Percentiles rank a stretch among this genome's conserved stretches.
Conservation (phyloP, 352 stramenopile genomes). For the Phytophthora nicotianae region DNA sequence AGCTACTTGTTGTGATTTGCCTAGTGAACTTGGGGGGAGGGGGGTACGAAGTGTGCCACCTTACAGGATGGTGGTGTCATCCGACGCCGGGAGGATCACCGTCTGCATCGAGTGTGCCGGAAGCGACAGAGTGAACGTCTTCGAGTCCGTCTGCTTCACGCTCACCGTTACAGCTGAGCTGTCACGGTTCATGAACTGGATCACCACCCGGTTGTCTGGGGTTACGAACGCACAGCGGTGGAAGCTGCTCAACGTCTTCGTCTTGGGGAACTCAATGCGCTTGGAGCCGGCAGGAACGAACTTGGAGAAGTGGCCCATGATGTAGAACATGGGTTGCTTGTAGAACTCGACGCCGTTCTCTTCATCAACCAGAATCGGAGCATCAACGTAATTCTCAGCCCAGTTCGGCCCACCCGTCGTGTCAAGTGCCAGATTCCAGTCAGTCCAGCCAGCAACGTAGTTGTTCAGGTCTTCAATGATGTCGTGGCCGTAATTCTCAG, state of each 20-base stretch:
- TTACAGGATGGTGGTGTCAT: conserved; percentile 19
- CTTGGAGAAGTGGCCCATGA: conserved; percentile 46
- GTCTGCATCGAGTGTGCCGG: conserved; percentile 28
- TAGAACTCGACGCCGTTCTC: conserved; percentile 52
- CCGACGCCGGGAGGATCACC: conserved; percentile 22
- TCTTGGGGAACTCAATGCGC: conserved; percentile 44
- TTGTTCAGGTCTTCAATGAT: conserved; percentile 89
- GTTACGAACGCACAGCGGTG: conserved; percentile 48
- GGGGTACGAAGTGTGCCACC: too few species aligned
- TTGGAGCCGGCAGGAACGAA: conserved; percentile 57
- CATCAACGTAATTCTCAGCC: conserved; percentile 70
- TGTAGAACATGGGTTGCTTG: conserved; percentile 44
- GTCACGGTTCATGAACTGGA: conserved; percentile 51
- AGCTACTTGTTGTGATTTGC: too few species aligned
- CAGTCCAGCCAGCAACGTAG: conserved; percentile 76
- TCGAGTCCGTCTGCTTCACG: conserved; percentile 31
- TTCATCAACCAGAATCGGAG: conserved; percentile 74
- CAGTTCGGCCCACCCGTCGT: conserved; percentile 76
- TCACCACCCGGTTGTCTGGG: conserved; percentile 44
- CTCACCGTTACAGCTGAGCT: conserved; percentile 39
- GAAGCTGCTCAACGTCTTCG: conserved; percentile 37
- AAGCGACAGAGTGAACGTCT: conserved; percentile 25
- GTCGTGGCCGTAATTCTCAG: conserved; percentile 79
- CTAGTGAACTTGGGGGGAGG: too few species aligned
- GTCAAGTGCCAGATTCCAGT: conserved; percentile 90